A percentile compares a stretch with the other conserved stretches of the same genome.
Evolutionary conservation across 768 basidiomycete genomes (phyloP).

Genomic region (Kwoniella shandongensis): DNA sequence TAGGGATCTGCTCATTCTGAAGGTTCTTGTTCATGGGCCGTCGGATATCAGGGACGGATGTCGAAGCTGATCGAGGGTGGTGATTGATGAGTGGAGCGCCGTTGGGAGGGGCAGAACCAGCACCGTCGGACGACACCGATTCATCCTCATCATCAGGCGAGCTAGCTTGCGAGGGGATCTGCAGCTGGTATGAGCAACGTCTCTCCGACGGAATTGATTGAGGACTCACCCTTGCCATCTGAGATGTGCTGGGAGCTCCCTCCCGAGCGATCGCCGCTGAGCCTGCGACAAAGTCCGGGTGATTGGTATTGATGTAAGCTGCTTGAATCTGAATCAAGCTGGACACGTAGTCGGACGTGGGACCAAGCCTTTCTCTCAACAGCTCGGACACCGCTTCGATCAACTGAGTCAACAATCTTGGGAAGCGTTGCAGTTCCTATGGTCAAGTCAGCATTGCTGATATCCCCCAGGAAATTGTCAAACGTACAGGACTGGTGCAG

Average conservation of each 20-base stretch:
- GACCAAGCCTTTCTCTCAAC: conserved; percentile 88
- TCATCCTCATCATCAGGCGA: conserved; percentile 63
- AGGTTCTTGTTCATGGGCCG: conserved; percentile 30
- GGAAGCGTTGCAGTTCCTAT: conserved; percentile 94
- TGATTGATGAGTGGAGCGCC: conserved; percentile 19
- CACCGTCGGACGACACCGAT: conserved; percentile 59
- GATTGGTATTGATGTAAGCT: conserved; percentile 99
- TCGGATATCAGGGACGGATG: conserved; percentile 52
- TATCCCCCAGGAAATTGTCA: neutral
- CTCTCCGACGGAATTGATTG: neutral
- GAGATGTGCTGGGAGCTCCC: conserved; percentile 25
- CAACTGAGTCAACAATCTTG: conserved; percentile 83
- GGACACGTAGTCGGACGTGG: conserved; percentile 93
- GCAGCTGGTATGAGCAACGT: neutral
- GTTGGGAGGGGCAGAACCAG: conserved; percentile 31
- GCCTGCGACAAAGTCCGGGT: conserved; percentile 86
- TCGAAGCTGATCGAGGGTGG: conserved; percentile 62
- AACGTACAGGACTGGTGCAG: conserved; percentile 79
- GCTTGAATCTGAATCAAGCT: conserved; percentile 96
- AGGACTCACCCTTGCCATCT: conserved; percentile 25
- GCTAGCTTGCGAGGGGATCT: conserved; percentile 53
- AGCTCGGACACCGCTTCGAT: conserved; percentile 97
- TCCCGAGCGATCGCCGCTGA: conserved; percentile 59
- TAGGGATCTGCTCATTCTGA: conserved; percentile 46
- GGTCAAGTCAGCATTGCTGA: neutral